A percentile compares a stretch with the other conserved stretches of the same genome.
These are phyloP conservation scores for Pseudohalonectria lignicola DNA, from an alignment of 2,329 filamentous ascomycete genomes.

Conservation along the genomic window DNA sequence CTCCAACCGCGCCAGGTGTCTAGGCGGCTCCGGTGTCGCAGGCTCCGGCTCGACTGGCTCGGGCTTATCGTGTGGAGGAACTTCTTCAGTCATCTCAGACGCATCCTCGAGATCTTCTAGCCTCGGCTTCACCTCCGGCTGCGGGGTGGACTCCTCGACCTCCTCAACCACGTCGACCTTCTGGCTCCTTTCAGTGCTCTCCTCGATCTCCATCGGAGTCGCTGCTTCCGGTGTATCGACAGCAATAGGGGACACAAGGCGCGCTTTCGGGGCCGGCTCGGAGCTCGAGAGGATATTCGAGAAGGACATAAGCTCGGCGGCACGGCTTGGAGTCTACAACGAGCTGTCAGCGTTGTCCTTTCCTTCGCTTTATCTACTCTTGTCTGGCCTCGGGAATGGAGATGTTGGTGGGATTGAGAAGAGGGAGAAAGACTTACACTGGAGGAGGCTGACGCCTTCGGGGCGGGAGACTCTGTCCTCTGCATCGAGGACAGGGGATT, in stretches of 20 bases:
- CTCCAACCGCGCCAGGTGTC: not conserved
- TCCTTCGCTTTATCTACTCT: too few species aligned
- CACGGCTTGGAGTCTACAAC: constrained; percentile 56
- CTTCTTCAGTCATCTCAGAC: too few species aligned
- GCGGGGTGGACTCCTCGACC: too few species aligned
- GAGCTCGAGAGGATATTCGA: constrained; percentile 84
- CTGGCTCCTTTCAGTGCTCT: too few species aligned
- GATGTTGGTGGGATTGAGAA: too few species aligned
- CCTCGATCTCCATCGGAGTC: too few species aligned
- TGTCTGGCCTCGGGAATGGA: too few species aligned
- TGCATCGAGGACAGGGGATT: constrained; percentile 22
- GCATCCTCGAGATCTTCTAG: too few species aligned
- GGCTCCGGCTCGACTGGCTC: constrained; percentile 4
- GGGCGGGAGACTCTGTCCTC: constrained; percentile 27
- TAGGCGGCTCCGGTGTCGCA: constrained; percentile 10
- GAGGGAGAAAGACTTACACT: constrained; percentile 19
- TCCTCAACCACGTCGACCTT: too few species aligned
- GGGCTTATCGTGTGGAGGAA: not conserved
- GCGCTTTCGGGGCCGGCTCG: constrained; percentile 50
- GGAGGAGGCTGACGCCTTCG: constrained; percentile 25
- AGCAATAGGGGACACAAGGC: constrained; percentile 29
- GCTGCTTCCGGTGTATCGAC: constrained; percentile 5
- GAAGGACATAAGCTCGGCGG: constrained; percentile 87
- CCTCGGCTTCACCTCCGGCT: too few species aligned
- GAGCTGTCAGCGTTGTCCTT: constrained; percentile 2